A percentile compares a stretch with the other conserved stretches of the same genome.
Conservation (phyloP, 208 protist species). For the Leishmania arabica region DNA sequence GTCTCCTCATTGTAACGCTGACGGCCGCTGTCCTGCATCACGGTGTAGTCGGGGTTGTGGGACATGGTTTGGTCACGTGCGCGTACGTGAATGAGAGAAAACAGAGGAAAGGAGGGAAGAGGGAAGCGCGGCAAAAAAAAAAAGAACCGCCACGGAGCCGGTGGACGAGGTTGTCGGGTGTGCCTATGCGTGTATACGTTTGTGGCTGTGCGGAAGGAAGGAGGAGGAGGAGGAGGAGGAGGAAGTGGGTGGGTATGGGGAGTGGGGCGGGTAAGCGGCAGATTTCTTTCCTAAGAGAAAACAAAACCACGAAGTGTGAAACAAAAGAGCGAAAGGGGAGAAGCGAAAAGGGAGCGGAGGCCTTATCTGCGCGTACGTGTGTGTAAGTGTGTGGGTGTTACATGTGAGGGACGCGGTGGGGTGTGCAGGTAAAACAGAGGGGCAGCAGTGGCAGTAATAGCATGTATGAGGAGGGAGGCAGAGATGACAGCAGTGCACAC, state of each 20-base stretch:
- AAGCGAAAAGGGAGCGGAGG: background rate
- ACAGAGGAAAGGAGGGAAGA: background rate
- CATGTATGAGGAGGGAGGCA: background rate
- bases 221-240: background rate
- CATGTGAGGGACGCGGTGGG: background rate
- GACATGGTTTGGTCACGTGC: slow-evolving; percentile 1
- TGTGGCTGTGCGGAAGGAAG: background rate
- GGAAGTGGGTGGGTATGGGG: background rate
- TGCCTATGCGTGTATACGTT: background rate
- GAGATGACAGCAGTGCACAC: background rate
- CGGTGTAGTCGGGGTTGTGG: background rate
- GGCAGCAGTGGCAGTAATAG: background rate
- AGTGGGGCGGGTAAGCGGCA: too few species aligned
- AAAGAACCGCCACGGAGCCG: background rate
- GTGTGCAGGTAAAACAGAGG: background rate
- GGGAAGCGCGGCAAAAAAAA: background rate
- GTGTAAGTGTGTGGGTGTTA: background rate
- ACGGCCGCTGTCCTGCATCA: background rate
- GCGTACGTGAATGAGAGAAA: background rate
- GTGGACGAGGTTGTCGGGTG: too few species aligned
- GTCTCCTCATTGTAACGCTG: background rate
- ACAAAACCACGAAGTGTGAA: background rate
- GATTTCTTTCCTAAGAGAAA: background rate
- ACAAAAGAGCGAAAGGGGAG: background rate
- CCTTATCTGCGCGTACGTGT: background rate